Evolutionary conservation across 2,329 filamentous ascomycete genomes (phyloP), one percentile per base, ranked within the genome.

Genomic region (Alternaria gaisen): DNA sequence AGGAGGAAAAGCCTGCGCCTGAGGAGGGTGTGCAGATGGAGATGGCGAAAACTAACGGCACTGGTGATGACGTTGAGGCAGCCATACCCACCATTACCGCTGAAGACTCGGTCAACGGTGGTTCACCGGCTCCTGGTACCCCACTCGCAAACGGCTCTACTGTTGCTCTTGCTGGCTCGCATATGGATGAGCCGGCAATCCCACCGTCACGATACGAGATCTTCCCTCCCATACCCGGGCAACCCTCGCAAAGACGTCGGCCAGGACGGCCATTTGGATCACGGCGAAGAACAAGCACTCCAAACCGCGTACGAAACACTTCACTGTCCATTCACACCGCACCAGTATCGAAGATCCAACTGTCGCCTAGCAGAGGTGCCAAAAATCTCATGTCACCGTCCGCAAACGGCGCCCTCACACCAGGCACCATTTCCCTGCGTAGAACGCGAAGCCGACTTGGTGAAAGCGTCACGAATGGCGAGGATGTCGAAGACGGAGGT

Each of bases 171-270:
- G 70, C 72, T 16, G 71, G 70, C 10, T 78, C 74, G 24, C 72
- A 75, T 50, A 71, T 68, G 30, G 67, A 63, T 56, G 65, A 74
- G 8, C 73, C 78, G 28, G 78, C 81, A 48, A 90, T 95, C 26
- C 91, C 91, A 3, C 82, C 88, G 0, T 88, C 83, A 2, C 87
- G 92, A 34, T 96, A 93, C 76, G 90, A 93, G 69, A 87, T 95
- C 41, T 94, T 91, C 71, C 92, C 92, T 9, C 87, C 90, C 0
- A 80, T 91, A 9, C 86, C 86, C 20, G 85, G 85, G 34, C 77
- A 79, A 53, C 70, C 75, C 18, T 63, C 72, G 14, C 61, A 73
- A 4, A 78, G 72, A 59, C 75, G 78, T 6, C 71, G 77, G 18
- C 72, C 76, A 34, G 76, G 74, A 5, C 69, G 78, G 3, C 78